Conservation (phyloP, 768 basidiomycete genomes). For the Leccinum truebloodii region DNA sequence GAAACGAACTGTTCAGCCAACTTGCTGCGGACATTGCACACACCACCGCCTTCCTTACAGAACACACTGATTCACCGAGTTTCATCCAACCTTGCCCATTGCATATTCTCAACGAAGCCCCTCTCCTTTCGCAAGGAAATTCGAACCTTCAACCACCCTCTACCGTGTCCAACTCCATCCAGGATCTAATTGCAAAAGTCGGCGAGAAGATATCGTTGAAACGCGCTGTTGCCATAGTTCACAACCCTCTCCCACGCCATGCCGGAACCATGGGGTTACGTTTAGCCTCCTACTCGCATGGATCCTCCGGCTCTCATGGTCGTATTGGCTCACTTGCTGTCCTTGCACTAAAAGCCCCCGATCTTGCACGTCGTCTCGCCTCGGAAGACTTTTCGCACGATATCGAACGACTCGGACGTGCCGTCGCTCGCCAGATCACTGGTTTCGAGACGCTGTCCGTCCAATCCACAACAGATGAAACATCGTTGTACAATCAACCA, state of each 20-base stretch:
- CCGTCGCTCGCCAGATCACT: conserved; percentile 81
- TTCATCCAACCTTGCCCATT: conserved; percentile 53
- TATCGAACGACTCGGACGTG: conserved; percentile 64
- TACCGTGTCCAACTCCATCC: conserved; percentile 65
- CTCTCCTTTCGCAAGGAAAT: conserved; percentile 53
- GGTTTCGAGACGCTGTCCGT: conserved; percentile 74
- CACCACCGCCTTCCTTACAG: conserved; percentile 73
- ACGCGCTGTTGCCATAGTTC: conserved; percentile 50
- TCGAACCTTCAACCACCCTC: conserved; percentile 36
- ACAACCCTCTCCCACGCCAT: conserved; percentile 39
- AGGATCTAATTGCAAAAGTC: conserved; percentile 69
- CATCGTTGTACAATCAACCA: conserved; percentile 68
- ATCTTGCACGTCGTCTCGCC: conserved; percentile 44
- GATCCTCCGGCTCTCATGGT: conserved; percentile 52
- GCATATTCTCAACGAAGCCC: conserved; percentile 58
- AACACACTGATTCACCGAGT: conserved; percentile 33
- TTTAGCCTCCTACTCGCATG: conserved; percentile 63
- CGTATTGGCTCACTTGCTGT: conserved; percentile 61
- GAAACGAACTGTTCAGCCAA: conserved; percentile 78
- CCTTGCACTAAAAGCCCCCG: conserved; percentile 51
- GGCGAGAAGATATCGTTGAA: conserved; percentile 78
- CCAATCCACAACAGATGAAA: conserved; percentile 41
- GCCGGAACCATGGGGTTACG: conserved; percentile 42
- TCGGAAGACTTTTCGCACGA: conserved; percentile 55
- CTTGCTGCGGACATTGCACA: conserved; percentile 81